A percentile compares a stretch with the other conserved stretches of the same genome.
phyloP scores from a whole-genome alignment of 2,329 filamentous ascomycete species.

The Aspergillus sp. region DNA sequence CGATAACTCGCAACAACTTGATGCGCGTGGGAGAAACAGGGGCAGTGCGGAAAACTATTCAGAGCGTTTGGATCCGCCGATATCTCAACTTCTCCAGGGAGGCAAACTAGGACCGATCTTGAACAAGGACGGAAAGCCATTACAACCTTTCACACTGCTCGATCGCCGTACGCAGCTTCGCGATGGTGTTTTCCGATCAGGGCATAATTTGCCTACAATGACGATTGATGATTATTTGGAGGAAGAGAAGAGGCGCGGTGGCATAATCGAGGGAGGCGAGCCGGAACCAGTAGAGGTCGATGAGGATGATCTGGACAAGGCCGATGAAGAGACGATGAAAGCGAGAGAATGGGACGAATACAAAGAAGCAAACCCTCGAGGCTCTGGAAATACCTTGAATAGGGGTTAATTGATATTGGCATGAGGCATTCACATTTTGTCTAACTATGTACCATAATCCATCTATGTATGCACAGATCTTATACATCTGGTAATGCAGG shows the following conservation, averaged over 20 bases:
- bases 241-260: slow-evolving; percentile 79
- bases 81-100: slow-evolving; percentile 50
- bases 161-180: slow-evolving; percentile 73
- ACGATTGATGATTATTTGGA: slow-evolving; percentile 96
- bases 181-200: slow-evolving; percentile 80
- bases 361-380: slow-evolving; percentile 80
- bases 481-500: not conserved
- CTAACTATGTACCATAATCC: not conserved
- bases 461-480: slow-evolving; percentile 5
- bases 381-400: slow-evolving; percentile 51
- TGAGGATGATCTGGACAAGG: slow-evolving; percentile 86
- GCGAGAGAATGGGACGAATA: slow-evolving; percentile 95
- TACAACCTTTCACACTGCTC: slow-evolving; percentile 87
- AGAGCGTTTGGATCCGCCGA: slow-evolving; percentile 69
- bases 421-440: not conserved
- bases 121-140: slow-evolving; percentile 74
- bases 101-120: slow-evolving; percentile 69
- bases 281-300: slow-evolving; percentile 71
- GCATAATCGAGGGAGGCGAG: slow-evolving; percentile 87
- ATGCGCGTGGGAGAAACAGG: slow-evolving; percentile 46
- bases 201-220: slow-evolving; percentile 96
- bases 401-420: slow-evolving; percentile 37
- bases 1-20: slow-evolving; percentile 32
- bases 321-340: slow-evolving; percentile 88
- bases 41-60: slow-evolving; percentile 60